Evolutionary conservation across 164 flowering plant genomes (phyloP), one percentile per base, ranked within the genome.

Genomic region (Stephania cephalantha): DNA sequence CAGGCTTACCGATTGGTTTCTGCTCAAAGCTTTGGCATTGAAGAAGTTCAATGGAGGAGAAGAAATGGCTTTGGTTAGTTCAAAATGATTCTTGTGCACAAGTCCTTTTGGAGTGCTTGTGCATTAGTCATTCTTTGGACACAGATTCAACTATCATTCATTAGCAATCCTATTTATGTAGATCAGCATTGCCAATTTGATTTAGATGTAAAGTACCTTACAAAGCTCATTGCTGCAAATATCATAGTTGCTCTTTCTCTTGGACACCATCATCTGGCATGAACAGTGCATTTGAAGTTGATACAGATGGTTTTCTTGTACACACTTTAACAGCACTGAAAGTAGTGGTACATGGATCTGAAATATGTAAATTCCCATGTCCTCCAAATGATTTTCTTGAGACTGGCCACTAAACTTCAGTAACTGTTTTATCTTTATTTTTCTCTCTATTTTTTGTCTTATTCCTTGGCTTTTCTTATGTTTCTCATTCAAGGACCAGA

Each of bases 11-110:
- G 0, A 63, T 81, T 67, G 97, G 97, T 31, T 88, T 90, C 78
- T 92, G 97, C 86, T 86, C 84, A 86, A 90, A 85, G 86, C 95
- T 92, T 30, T 92, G 91, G 91, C 93, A 90, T 80, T 90, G 85
- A 84, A 46, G 2, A 13, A 10, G 53, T 52, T 18, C 9, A 18
- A 20, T 18, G 29, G 20, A 61, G 66, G 25, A 18, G 9, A n/a
- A 20, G 66, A 61, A 61, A 25, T 2, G 20, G 8, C 22, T 15
- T 17, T 10, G 55, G 5, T 61, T 2, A 58, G 22, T 6, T 58
- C 22, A 20, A 61, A 75, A 18, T 76, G 73, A 79, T 76, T 79
- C 74, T 76, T 79, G 71, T 68, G 64, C 46, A 63, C 71, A 71
- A 69, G 76, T 46, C 63, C 64, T 64, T 69, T 70, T 61, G 66